Percentiles rank a stretch among this genome's conserved stretches.
These are phyloP conservation scores for Termitomyces sp. DNA, from an alignment of 768 basidiomycete genomes.

Conservation along the genomic window DNA sequence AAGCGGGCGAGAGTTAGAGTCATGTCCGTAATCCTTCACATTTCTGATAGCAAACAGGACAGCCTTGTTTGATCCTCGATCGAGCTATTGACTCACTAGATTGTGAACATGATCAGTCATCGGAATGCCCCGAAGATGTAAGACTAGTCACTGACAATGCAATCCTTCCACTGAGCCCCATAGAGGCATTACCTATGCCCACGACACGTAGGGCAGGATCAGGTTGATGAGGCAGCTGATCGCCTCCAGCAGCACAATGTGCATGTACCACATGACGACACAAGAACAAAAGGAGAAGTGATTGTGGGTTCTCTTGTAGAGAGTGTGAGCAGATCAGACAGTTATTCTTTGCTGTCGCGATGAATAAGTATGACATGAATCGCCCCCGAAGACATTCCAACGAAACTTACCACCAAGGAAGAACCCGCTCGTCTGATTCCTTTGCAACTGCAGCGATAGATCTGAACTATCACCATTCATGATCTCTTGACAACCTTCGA, in stretches of 20 bases:
- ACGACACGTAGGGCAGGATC: constrained; percentile 51
- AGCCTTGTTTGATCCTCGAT: constrained; percentile 60
- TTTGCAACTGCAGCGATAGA: constrained; percentile 65
- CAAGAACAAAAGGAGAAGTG: constrained; percentile 71
- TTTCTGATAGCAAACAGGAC: constrained; percentile 72
- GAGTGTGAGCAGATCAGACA: constrained; percentile 69
- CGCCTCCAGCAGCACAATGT: constrained; percentile 65
- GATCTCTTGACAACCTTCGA: constrained; percentile 91
- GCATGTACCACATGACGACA: constrained; percentile 90
- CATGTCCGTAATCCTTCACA: constrained; percentile 43
- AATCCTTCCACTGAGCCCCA: constrained; percentile 66
- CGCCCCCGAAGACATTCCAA: neutral
- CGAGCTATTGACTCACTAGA: constrained; percentile 68
- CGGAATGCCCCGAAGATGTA: constrained; percentile 6
- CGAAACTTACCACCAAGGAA: constrained; percentile 63
- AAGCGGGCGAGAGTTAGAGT: constrained; percentile 4
- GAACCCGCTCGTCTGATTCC: constrained; percentile 77
- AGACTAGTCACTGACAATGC: constrained; percentile 59
- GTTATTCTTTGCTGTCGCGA: constrained; percentile 45
- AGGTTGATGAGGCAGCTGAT: constrained; percentile 56
- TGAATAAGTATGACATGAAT: neutral
- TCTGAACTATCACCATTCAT: constrained; percentile 78
- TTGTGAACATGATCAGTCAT: neutral
- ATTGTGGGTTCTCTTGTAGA: constrained; percentile 54
- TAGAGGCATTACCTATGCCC: constrained; percentile 31